These are phyloP conservation scores for Gentiana dahurica DNA, from an alignment of 257 asterid species.

Conservation along the genomic window DNA sequence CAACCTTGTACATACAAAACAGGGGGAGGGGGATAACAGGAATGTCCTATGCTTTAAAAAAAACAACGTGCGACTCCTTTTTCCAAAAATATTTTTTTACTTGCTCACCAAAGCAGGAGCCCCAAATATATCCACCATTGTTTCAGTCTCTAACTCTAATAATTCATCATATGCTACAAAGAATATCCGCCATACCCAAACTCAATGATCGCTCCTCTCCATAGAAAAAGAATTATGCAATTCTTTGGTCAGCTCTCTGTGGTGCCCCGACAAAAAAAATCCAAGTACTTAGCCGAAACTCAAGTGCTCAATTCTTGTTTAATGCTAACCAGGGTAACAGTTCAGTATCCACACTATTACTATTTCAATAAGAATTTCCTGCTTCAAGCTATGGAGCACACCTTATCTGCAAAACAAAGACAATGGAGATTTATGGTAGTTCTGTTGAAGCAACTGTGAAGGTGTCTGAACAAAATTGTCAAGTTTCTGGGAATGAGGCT, in stretches of 20 bases:
- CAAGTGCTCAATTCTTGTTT: not conserved
- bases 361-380: not conserved
- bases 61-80: not conserved
- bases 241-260: conserved; percentile 2
- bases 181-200: conserved; percentile 6
- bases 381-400: conserved; percentile 55
- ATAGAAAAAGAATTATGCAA: conserved; percentile 7
- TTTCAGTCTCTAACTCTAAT: not conserved
- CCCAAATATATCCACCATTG: not conserved
- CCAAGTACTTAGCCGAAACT: conserved; percentile 4
- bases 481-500: too few relatives aligned
- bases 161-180: conserved; percentile 9
- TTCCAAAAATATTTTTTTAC: not conserved
- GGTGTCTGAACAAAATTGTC: too few relatives aligned
- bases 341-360: not conserved
- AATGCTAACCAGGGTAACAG: not conserved
- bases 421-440: not conserved
- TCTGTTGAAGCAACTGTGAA: too few relatives aligned
- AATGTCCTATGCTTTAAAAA: too few relatives aligned
- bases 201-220: not conserved
- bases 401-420: conserved; percentile 44
- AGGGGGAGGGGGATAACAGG: too few relatives aligned
- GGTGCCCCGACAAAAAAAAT: not conserved
- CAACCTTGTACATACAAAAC: too few relatives aligned
- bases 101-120: not conserved